Evolutionary conservation across 129 eudicot species (phyloP).

Genomic region (Cynara cardunculus): DNA sequence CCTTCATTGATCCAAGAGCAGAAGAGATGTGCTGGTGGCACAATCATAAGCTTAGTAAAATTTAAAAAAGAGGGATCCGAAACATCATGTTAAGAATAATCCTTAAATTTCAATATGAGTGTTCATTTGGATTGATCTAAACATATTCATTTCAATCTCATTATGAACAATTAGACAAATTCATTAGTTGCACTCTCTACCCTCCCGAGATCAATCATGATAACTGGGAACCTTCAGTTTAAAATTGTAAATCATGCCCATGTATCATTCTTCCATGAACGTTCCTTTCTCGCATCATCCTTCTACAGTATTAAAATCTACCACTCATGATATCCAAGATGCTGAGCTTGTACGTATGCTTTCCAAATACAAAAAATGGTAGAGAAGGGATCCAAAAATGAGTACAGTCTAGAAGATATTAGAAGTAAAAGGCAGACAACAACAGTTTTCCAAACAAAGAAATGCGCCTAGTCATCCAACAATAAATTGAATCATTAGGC

Average conservation of each 20-base stretch:
- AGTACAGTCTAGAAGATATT: background rate
- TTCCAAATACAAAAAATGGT: background rate
- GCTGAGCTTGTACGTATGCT: background rate
- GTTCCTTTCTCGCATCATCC: background rate
- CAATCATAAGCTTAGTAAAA: background rate
- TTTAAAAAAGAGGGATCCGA: background rate
- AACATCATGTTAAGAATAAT: background rate
- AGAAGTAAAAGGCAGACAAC: slow-evolving; percentile 12
- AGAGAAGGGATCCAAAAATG: slow-evolving; percentile 5
- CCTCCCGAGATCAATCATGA: background rate
- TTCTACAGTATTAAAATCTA: background rate
- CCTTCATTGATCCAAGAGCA: background rate
- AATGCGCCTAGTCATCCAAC: background rate
- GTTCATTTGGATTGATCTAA: background rate
- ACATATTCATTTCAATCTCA: background rate
- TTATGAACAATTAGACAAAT: no score
- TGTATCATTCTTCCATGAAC: background rate
- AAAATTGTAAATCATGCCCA: background rate
- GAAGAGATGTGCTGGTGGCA: background rate
- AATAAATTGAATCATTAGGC: slow-evolving; percentile 5
- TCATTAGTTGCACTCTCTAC: background rate
- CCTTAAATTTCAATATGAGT: background rate
- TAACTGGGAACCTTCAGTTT: background rate
- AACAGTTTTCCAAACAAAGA: slow-evolving; percentile 21
- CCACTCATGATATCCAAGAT: background rate